Evolutionary conservation across 805 yeast genomes (phyloP), one percentile per base, ranked within the genome.

Genomic region (Yamadazyma ubonensis): DNA sequence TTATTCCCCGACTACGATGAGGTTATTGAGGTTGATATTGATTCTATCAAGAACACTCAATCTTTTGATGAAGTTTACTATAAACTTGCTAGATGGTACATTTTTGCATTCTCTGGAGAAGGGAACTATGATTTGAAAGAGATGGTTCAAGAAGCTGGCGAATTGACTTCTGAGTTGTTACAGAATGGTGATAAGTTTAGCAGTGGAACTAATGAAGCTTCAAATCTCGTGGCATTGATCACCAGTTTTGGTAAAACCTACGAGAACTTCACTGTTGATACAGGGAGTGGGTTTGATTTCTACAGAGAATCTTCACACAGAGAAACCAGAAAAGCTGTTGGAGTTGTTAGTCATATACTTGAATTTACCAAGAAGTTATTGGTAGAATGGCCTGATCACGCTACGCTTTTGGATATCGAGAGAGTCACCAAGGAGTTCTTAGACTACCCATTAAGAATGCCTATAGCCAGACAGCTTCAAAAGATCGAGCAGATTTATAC

Each of bases 341-440:
- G 51, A 1, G 53, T 83, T 1, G 61, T 67, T 3, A 57, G 76
- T 1, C 45, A 50, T 0, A 42, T 68, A 6, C 45, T 55, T 29
- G 43, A 42, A 5, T 49, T 52, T 11, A 78, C 79, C 3, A 47
- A 57, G 6, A 63, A 61, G 3, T 58, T 87, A 9, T 58, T 83
- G 9, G 61, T 61, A 18, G 78, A 81, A 53, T 93, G 96, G 96
- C 97, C 98, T 0, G 99, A 95, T 52, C 96, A 95, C 67, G 93
- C 93, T 0, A 88, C 96, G 0, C 63, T 93, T 36, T 81, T 74
- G 42, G 87, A 83, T 15, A 70, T 91, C 33, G 58, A 67, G 27
- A 66, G 82, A 44, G 78, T 82, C 6, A 75, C 85, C 47, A 61
- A 70, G 11, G 98, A 90, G 55, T 76, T 84, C 43, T 59, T 85